These are phyloP conservation scores for Monoraphidium neglectum DNA, from an alignment of 139 green algal genomes.

Conservation along the genomic window DNA sequence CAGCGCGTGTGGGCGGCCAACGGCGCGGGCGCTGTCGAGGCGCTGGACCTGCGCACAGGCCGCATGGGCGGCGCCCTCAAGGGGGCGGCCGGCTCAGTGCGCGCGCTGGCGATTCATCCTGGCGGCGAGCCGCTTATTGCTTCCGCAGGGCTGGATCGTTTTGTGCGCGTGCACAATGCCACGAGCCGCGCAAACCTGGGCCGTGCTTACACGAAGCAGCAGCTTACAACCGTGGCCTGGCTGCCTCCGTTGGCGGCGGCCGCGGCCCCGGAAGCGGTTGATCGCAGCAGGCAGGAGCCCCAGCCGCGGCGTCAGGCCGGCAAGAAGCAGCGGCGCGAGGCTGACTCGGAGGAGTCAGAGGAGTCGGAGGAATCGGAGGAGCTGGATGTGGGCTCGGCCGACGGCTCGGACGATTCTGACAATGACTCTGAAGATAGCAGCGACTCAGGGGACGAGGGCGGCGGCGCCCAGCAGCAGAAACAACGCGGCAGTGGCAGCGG, in stretches of 20 bases:
- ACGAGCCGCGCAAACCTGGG: slow-evolving; percentile 32
- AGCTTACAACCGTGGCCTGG: slow-evolving; percentile 50
- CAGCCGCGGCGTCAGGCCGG: not conserved
- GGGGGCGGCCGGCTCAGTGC: slow-evolving; percentile 52
- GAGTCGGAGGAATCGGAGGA: too few species aligned
- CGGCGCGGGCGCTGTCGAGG: slow-evolving; percentile 58
- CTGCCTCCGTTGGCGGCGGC: slow-evolving; percentile 16
- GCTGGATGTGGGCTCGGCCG: too few species aligned
- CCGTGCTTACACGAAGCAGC: slow-evolving; percentile 70
- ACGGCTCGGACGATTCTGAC: too few species aligned
- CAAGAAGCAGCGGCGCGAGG: too few species aligned
- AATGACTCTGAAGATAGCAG: too few species aligned
- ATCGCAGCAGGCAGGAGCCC: not conserved
- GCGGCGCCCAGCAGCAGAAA: too few species aligned
- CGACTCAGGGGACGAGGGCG: too few species aligned
- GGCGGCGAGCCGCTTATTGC: slow-evolving; percentile 44
- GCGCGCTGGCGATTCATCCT: slow-evolving; percentile 50
- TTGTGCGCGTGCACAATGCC: slow-evolving; percentile 62
- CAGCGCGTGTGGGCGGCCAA: slow-evolving; percentile 65
- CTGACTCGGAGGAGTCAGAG: too few species aligned
- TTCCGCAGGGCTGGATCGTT: slow-evolving; percentile 69
- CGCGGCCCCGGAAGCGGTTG: not conserved
- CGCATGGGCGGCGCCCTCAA: slow-evolving; percentile 52
- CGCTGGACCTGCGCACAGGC: slow-evolving; percentile 47
- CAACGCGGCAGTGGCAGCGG: too few species aligned